Base-by-base conservation (phyloP, 2,329 filamentous ascomycete species). In the Aspergillus melleus region DNA sequence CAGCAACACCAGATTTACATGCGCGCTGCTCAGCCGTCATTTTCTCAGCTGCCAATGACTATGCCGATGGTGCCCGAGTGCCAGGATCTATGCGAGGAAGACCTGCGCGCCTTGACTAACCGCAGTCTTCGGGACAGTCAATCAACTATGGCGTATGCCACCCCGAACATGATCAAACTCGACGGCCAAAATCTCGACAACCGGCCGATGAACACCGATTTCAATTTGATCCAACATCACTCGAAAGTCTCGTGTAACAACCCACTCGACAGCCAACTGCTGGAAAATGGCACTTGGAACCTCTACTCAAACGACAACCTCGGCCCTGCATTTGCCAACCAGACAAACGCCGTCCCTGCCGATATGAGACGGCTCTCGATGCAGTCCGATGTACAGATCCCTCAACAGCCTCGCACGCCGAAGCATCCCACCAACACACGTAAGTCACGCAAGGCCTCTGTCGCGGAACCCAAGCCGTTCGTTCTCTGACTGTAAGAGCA, bases 1-100 rank as follows among this genome's bases (percentile, higher is more conserved):
- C 91, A 94, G 86, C 87, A 91, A 88, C 90, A 92, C 83, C 87
- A 86, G 85, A 85, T 87, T 85, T 86, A 86, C 86, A 42, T 26
- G 26, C 88, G 90, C 87, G 89, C 89, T 86, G 88, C 89, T 85
- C 83, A 77, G 72, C 75, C 79, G 62, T 51, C 65, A 51, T 61
- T 69, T 62, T 73, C 72, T 52, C 71, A 76, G 57, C 73, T 76
- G 63, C 70, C 68, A 11, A 59, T 67, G 16, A 54, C 65, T 19
- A 64, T 70, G 44, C 59, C 70, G 19, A 65, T 68, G 11, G 69
- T 68, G 52, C 52, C 66, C 47, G 66, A 72, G 32, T 70, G 63
- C 57, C 67, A 72, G 56, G 53, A 70, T 55, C 71, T 74, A 60
- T 67, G 62, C 55, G 67, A 69, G 53, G 70, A 72, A 42, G 70